Percentiles rank a stretch among this genome's conserved stretches.
phyloP scores from a whole-genome alignment of 1,284 basidiomycete genomes.

The Marasmius fiardii region DNA sequence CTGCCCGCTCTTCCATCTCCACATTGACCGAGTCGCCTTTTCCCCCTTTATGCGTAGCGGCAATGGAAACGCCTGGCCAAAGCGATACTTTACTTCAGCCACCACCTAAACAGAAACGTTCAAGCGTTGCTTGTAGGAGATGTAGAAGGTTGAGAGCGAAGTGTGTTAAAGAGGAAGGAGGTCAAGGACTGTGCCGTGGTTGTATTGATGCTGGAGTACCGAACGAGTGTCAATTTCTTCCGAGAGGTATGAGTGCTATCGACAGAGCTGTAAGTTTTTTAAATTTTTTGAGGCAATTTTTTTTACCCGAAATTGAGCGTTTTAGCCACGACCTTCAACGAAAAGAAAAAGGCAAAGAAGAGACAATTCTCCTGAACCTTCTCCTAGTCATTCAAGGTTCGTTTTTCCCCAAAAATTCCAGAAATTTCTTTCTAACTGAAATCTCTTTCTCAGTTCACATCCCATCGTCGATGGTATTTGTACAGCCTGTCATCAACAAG shows the following conservation, averaged over 20 bases:
- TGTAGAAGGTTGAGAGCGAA: slow-evolving; percentile 16
- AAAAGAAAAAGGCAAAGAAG: slow-evolving; percentile 16
- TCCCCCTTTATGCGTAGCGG: too few relatives aligned
- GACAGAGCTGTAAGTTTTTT: slow-evolving; percentile 16
- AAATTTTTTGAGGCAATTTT: neutral
- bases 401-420: neutral
- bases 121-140: slow-evolving; percentile 16
- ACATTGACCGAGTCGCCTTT: too few relatives aligned
- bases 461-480: slow-evolving; percentile 12
- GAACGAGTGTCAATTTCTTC: slow-evolving; percentile 16
- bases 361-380: slow-evolving; percentile 11
- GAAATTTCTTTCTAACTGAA: neutral
- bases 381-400: neutral
- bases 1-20: too few relatives aligned
- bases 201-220: slow-evolving; percentile 17
- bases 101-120: slow-evolving; percentile 17
- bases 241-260: slow-evolving; percentile 16
- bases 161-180: slow-evolving; percentile 15
- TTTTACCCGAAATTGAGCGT: neutral
- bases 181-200: slow-evolving; percentile 13
- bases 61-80: too few relatives aligned
- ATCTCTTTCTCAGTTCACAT: neutral
- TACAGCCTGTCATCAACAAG: slow-evolving; percentile 10
- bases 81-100: slow-evolving; percentile 11
- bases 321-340: slow-evolving; percentile 13